These are phyloP conservation scores for Rutidosis leptorrhynchoides DNA, from an alignment of 129 eudicot genomes.

Conservation along the genomic window DNA sequence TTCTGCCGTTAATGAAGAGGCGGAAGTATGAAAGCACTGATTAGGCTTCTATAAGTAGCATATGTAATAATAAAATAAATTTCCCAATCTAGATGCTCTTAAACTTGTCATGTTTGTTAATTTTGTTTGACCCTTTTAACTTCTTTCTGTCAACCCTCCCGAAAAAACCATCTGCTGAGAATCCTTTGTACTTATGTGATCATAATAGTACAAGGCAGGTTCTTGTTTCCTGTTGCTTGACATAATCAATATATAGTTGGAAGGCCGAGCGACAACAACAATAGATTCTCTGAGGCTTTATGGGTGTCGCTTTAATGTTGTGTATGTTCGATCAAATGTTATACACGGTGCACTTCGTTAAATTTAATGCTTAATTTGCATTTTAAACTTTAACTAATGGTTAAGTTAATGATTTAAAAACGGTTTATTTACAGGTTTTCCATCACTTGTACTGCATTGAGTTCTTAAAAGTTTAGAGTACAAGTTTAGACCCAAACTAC, in stretches of 20 bases:
- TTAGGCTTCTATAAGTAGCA: slow-evolving; percentile 79
- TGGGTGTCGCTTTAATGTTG: slow-evolving; percentile 89
- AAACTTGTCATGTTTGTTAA: neutral
- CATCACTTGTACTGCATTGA: slow-evolving; percentile 83
- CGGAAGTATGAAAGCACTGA: slow-evolving; percentile 71
- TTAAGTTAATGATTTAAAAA: slow-evolving; percentile 2
- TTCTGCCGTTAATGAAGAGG: slow-evolving; percentile 51
- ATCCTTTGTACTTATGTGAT: slow-evolving; percentile 76
- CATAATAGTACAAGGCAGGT: slow-evolving; percentile 71
- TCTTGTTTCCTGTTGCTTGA: slow-evolving; percentile 64
- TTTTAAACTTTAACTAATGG: slow-evolving; percentile 6
- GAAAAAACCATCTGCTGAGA: slow-evolving; percentile 90
- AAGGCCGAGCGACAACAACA: slow-evolving; percentile 44
- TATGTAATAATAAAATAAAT: slow-evolving; percentile 63
- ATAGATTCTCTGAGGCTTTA: slow-evolving; percentile 72
- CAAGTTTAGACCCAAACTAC: too few relatives aligned
- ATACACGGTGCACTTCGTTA: slow-evolving; percentile 50
- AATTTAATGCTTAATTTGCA: neutral
- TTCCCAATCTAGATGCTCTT: neutral
- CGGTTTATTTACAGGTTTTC: slow-evolving; percentile 65
- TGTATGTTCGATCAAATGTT: slow-evolving; percentile 82
- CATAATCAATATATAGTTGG: slow-evolving; percentile 71
- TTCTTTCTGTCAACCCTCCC: slow-evolving; percentile 66
- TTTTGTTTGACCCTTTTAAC: slow-evolving; percentile 15
- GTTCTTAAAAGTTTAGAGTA: slow-evolving; percentile 79